phyloP scores from a whole-genome alignment of 768 basidiomycete species.

The Arthromyces matolae region DNA sequence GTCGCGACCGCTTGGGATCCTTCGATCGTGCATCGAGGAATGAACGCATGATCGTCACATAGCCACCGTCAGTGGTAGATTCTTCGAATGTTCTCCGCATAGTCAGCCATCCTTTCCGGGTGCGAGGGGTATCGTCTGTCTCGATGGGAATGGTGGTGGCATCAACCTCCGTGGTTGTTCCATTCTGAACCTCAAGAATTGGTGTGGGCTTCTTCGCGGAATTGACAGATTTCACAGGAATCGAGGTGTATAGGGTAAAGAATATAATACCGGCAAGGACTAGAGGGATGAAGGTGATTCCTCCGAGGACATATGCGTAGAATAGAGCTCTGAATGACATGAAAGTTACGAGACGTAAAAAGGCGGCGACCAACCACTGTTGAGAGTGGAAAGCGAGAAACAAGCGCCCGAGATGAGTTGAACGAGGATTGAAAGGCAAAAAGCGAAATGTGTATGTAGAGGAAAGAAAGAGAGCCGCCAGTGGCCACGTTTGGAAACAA shows the following conservation, averaged over 20 bases:
- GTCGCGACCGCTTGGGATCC: conserved; percentile 77
- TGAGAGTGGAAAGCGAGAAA: conserved; percentile 2
- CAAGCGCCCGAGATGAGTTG: not conserved
- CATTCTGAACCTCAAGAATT: conserved; percentile 24
- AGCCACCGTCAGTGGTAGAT: conserved; percentile 55
- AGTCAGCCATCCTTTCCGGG: conserved; percentile 80
- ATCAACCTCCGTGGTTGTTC: conserved; percentile 21
- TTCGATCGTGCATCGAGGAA: conserved; percentile 81
- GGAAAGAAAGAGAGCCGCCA: not conserved
- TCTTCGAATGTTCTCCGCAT: conserved; percentile 79
- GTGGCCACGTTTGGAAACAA: conserved; percentile 1
- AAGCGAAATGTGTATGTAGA: conserved; percentile 1
- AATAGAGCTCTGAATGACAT: conserved; percentile 72
- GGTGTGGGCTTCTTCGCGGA: conserved; percentile 35
- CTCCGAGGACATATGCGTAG: conserved; percentile 87
- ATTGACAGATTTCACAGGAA: conserved; percentile 65
- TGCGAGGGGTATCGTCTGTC: conserved; percentile 55
- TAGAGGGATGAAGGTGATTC: conserved; percentile 85
- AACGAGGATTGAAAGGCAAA: not conserved
- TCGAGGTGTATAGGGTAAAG: conserved; percentile 76
- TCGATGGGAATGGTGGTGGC: conserved; percentile 25
- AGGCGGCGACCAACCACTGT: conserved; percentile 4
- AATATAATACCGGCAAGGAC: conserved; percentile 54
- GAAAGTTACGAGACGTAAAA: not conserved
- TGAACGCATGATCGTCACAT: conserved; percentile 75